Evolutionary conservation across 2,329 filamentous ascomycete species (phyloP).

Genomic region (Penicillium sp.): DNA sequence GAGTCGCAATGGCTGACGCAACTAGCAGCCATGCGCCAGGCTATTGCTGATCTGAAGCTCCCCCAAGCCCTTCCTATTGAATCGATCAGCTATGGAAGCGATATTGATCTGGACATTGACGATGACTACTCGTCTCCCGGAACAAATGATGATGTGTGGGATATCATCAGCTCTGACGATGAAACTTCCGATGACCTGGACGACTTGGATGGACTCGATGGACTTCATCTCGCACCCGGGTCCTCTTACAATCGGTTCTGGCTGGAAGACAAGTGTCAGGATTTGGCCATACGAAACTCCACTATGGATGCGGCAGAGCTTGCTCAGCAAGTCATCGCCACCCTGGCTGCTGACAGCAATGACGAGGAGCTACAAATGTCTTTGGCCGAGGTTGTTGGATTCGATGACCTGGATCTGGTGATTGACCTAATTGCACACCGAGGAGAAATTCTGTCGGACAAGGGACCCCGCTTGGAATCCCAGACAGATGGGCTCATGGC

Average conservation of each 20-base stretch:
- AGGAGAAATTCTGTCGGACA: slow-evolving; percentile 58
- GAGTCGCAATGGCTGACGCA: slow-evolving; percentile 79
- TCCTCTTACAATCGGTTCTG: slow-evolving; percentile 60
- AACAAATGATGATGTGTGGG: slow-evolving; percentile 81
- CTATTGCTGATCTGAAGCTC: slow-evolving; percentile 69
- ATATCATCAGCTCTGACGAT: slow-evolving; percentile 75
- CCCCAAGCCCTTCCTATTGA: slow-evolving; percentile 48
- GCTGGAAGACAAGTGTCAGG: slow-evolving; percentile 67
- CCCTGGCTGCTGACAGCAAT: slow-evolving; percentile 66
- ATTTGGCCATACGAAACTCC: slow-evolving; percentile 62
- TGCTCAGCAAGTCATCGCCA: slow-evolving; percentile 70
- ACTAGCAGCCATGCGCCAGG: slow-evolving; percentile 79
- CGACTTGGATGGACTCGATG: slow-evolving; percentile 50
- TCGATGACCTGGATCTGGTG: slow-evolving; percentile 88
- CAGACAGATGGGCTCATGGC: slow-evolving; percentile 47
- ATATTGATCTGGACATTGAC: slow-evolving; percentile 58
- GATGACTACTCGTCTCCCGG: slow-evolving; percentile 61
- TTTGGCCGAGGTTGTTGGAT: slow-evolving; percentile 85
- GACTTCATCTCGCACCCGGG: slow-evolving; percentile 29
- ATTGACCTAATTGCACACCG: slow-evolving; percentile 83
- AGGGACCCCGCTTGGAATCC: slow-evolving; percentile 28
- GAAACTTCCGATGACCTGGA: slow-evolving; percentile 65
- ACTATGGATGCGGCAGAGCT: slow-evolving; percentile 69
- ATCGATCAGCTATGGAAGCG: slow-evolving; percentile 49
- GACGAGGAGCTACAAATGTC: slow-evolving; percentile 90